Percentiles rank a stretch among this genome's conserved stretches.
phyloP scores from a whole-genome alignment of 106 monocot genomes.

The Dendrobium officinale region DNA sequence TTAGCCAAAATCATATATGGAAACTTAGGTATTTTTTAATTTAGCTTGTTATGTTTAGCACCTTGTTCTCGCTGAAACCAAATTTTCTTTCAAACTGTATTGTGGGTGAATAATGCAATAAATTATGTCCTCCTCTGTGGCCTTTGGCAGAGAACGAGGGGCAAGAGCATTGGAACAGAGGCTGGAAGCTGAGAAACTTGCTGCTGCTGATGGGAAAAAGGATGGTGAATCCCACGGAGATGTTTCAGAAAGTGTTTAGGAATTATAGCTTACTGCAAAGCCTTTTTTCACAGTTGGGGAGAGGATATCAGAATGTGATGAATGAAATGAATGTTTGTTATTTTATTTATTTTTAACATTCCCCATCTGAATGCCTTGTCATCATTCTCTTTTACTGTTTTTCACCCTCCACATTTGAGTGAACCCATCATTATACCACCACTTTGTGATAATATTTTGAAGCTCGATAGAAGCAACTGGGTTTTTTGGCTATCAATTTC shows the following conservation, averaged over 20 bases:
- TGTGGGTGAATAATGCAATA: neutral
- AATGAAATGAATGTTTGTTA: conserved; percentile 2
- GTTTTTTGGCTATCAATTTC: too few relatives aligned
- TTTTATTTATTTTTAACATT: neutral
- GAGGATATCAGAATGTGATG: neutral
- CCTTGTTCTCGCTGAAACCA: neutral
- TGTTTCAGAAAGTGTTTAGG: conserved; percentile 50
- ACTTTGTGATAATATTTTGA: too few relatives aligned
- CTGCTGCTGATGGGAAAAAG: conserved; percentile 19
- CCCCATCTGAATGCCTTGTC: too few relatives aligned
- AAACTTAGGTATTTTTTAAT: neutral
- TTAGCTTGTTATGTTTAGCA: neutral
- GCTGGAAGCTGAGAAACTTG: conserved; percentile 59
- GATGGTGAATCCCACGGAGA: conserved; percentile 15
- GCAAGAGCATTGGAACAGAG: conserved; percentile 85
- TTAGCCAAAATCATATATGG: neutral
- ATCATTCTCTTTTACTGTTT: too few relatives aligned
- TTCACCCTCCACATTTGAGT: too few relatives aligned
- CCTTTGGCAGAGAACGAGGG: conserved; percentile 70
- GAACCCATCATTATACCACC: too few relatives aligned
- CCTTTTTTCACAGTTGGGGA: neutral
- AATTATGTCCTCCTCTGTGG: neutral
- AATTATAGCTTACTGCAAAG: neutral
- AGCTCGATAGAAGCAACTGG: too few relatives aligned
- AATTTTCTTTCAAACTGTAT: neutral